Evolutionary conservation across 495 filamentous ascomycete genomes (phyloP).

Genomic region (Podospora tetraspora): DNA sequence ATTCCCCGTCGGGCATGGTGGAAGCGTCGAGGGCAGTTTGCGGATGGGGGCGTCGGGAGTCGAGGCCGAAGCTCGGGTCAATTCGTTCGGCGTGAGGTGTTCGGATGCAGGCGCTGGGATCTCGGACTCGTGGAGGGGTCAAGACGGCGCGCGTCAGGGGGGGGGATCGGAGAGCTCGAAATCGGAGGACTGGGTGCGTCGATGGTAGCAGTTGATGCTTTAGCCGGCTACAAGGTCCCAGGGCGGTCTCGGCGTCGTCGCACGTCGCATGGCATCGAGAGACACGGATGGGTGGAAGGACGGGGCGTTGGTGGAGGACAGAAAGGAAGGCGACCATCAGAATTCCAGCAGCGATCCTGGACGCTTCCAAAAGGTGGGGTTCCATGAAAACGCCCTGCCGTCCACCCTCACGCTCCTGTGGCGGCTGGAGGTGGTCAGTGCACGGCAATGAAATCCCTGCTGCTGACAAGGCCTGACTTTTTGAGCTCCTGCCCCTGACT

Average conservation of each 20-base stretch:
- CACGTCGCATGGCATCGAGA: background rate
- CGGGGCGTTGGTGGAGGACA: background rate
- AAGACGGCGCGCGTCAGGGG: background rate
- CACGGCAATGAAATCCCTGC: background rate
- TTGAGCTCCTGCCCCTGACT: background rate
- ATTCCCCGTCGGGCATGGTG: conserved; percentile 18
- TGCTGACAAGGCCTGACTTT: background rate
- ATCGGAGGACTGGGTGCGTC: background rate
- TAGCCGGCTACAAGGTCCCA: background rate
- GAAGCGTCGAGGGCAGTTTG: background rate
- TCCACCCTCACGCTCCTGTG: too few species aligned
- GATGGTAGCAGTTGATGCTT: background rate
- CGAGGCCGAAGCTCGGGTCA: background rate
- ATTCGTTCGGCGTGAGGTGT: background rate
- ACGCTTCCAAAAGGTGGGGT: background rate
- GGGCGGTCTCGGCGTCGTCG: background rate
- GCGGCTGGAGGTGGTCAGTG: background rate
- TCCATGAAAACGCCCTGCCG: background rate
- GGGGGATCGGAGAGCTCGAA: background rate
- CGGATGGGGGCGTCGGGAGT: too few species aligned
- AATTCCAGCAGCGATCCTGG: conserved; percentile 2
- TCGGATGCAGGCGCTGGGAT: background rate
- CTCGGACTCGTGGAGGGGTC: background rate
- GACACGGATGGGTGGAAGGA: background rate
- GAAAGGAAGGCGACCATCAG: background rate